These are phyloP conservation scores for Middelhovenomyces tepae DNA, from an alignment of 805 yeast species.

Conservation along the genomic window DNA sequence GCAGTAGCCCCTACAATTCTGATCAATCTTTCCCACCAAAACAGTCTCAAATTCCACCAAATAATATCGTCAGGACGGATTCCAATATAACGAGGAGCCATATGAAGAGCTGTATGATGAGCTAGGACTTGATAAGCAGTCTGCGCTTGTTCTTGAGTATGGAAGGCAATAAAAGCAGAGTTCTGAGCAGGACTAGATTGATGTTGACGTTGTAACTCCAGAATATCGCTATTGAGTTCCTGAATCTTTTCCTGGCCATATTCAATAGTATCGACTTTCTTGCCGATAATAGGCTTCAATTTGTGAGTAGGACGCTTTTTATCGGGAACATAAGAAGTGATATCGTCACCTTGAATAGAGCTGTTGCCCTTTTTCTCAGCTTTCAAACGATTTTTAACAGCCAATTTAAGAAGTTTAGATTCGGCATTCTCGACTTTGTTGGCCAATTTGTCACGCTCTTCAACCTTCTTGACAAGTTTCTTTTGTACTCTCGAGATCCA, in stretches of 20 bases:
- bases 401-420: conserved; percentile 46
- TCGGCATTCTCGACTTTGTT: conserved; percentile 59
- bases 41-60: conserved; percentile 68
- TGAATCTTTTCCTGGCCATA: conserved; percentile 61
- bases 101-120: conserved; percentile 35
- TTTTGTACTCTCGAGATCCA: conserved; percentile 66
- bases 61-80: conserved; percentile 72
- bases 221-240: conserved; percentile 60
- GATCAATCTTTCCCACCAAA: conserved; percentile 46
- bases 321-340: conserved; percentile 42
- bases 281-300: conserved; percentile 60
- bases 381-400: conserved; percentile 54
- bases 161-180: conserved; percentile 74
- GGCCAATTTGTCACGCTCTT: conserved; percentile 52
- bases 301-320: conserved; percentile 82
- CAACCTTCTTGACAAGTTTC: conserved; percentile 46
- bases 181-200: conserved; percentile 59
- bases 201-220: conserved; percentile 45
- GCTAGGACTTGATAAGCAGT: conserved; percentile 72
- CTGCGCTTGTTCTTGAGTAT: conserved; percentile 80
- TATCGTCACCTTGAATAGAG: conserved; percentile 18
- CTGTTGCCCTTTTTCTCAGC: conserved; percentile 55
- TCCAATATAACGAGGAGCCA: conserved; percentile 46
- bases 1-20: conserved; percentile 52
- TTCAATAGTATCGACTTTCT: conserved; percentile 77